Base-by-base conservation (phyloP, 2,329 filamentous ascomycete genomes). In the Cladosporium sp. region DNA sequence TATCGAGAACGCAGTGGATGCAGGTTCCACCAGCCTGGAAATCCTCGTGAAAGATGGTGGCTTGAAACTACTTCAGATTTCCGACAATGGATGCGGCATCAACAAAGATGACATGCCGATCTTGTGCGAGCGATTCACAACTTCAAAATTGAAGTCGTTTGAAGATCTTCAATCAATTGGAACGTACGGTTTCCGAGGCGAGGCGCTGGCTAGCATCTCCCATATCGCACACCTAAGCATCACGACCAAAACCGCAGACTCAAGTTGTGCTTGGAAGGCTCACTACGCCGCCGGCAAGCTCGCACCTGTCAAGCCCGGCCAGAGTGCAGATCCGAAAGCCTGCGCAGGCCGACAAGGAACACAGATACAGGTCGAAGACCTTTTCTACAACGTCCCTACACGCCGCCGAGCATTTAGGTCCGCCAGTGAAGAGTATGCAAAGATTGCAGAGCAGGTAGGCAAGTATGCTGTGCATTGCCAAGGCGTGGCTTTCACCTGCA, bases 121-220 rank as follows among this genome's bases (percentile, higher is more conserved):
- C 59, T 81, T 99, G 3, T 99, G 94, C 70, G 92, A 97, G 73
- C 87, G 94, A 52, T 97, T 97, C 72, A 99, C 94, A 9, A 99
- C 94, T 0, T 97, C 93, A 12, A 99, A 99, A 72, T 82, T 99
- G 60, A 92, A 94, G 66, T 84, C 85, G 5, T 99, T 99, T 66
- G 93, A 97, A 72, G 94, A 99, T 72, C 80, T 99, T 50, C 85
- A 85, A 40, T 89, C 87, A 4, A 97, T 99, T 64, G 88, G 87
- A 52, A 97, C 94, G 1, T 99, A 99, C 73, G 94, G 94, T n/a
- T 99, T 99, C 70, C 88, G 94, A 55, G 94, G 94, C 58, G 94
- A 99, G 75, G 94, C 94, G 3, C 78, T 99, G 57, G 94, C 94
- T 14, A 97, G 94, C 75, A 99, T 99, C 73, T 97, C 93, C 70